These are phyloP conservation scores for Calonectria fujianensis DNA, from an alignment of 2,329 filamentous ascomycete species.

Conservation along the genomic window DNA sequence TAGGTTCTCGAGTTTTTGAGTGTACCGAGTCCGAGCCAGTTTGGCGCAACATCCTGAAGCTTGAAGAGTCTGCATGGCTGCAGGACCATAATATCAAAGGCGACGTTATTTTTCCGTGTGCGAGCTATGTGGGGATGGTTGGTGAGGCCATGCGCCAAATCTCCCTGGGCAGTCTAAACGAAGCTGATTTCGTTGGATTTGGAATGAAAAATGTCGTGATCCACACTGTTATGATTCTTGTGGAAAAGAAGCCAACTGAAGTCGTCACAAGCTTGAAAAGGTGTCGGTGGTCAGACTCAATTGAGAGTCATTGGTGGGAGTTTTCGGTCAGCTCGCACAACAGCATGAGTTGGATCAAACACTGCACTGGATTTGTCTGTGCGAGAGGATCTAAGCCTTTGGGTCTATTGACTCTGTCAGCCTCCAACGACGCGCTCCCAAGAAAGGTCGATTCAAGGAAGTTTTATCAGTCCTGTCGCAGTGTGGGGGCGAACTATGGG, in stretches of 20 bases:
- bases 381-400: background rate
- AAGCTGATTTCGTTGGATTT: slow-evolving; percentile 40
- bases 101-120: slow-evolving; percentile 64
- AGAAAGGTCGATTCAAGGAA: background rate
- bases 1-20: slow-evolving; percentile 45
- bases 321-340: slow-evolving; percentile 55
- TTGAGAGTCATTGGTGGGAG: slow-evolving; percentile 56
- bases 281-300: slow-evolving; percentile 48
- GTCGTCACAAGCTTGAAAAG: slow-evolving; percentile 57
- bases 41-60: slow-evolving; percentile 49
- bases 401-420: background rate
- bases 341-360: slow-evolving; percentile 50
- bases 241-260: slow-evolving; percentile 53
- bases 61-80: slow-evolving; percentile 60
- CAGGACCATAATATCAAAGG: slow-evolving; percentile 66
- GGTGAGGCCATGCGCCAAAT: slow-evolving; percentile 51
- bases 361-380: slow-evolving; percentile 44
- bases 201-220: slow-evolving; percentile 48
- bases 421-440: background rate
- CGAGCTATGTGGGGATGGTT: slow-evolving; percentile 60
- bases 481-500: slow-evolving; percentile 20
- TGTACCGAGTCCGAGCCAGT: slow-evolving; percentile 39
- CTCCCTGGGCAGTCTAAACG: slow-evolving; percentile 18
- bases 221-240: slow-evolving; percentile 54
- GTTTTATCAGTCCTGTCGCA: slow-evolving; percentile 22